Evolutionary conservation across 192 early-diverging fungal genomes (phyloP).

Genomic region (Rhizoclosmatium sp.): DNA sequence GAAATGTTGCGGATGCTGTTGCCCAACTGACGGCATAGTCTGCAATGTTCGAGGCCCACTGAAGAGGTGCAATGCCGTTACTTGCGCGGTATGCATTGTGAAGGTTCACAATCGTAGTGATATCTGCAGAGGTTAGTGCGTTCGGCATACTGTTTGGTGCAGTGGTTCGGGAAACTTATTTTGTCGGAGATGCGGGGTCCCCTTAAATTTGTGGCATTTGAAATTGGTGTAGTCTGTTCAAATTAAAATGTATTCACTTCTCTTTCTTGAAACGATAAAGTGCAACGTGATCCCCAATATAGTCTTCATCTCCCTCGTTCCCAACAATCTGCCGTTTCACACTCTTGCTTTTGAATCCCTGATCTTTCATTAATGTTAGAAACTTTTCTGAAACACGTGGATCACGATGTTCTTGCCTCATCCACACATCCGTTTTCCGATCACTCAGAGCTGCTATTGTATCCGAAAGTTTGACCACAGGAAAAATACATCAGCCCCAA

Average conservation of each 20-base stretch:
- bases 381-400: slow-evolving; percentile 23
- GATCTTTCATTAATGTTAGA: slow-evolving; percentile 27
- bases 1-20: no score
- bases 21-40: no score
- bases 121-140: no score
- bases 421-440: slow-evolving; percentile 19
- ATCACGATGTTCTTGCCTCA: slow-evolving; percentile 33
- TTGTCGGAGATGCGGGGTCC: no score
- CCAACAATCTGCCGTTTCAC: slow-evolving; percentile 10
- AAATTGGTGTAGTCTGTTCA: neutral
- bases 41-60: no score
- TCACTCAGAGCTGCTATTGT: slow-evolving; percentile 27
- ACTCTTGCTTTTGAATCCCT: slow-evolving; percentile 21
- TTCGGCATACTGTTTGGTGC: no score
- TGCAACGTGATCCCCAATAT: slow-evolving; percentile 25
- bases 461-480: slow-evolving; percentile 26
- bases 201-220: neutral
- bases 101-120: no score
- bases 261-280: slow-evolving; percentile 6
- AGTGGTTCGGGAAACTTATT: no score
- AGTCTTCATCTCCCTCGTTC: slow-evolving; percentile 3
- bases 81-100: no score
- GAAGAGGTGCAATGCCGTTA: no score
- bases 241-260: neutral
- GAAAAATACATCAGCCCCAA: slow-evolving; percentile 40